Evolutionary conservation across 1,284 basidiomycete genomes (phyloP), one percentile per base, ranked within the genome.

Genomic region (Boletus calvinii): DNA sequence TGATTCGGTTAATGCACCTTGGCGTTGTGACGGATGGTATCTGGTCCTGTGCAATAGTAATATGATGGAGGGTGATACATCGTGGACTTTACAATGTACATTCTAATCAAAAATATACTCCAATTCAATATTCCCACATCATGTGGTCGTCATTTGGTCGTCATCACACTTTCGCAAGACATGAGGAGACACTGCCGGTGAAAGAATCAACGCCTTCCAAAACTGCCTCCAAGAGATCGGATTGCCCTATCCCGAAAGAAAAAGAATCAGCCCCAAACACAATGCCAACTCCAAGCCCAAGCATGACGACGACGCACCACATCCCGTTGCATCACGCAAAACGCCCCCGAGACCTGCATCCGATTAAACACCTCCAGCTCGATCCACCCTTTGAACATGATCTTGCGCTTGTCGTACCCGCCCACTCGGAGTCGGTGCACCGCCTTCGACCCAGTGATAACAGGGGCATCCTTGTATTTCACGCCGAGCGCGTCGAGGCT

Each of bases 201-300:
- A 78, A 57, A 69, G 60, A 37, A 87, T 77, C 38, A 89, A 57
- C 6, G 72, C 73, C 62, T 82, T 87, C 85, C 86, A 90, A 36
- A 89, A 71, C 65, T 80, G 75, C 44, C 86, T 72, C 87, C 87
- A 90, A 32, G 83, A 85, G 43, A 90, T 82, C 24, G 87, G 87
- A 62, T 80, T 87, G 1, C 87, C 87, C 85, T 87, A 41, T 34
- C 46, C 8, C 20, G 1, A 30, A 24, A 40, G 40, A 31, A 37
- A 52, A 20, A 3, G 24, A 17, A 34, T 58, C 48, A 56, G 54
- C 22, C 15, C 31, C 12, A 49, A n/a, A 26, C 12, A 8, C 30
- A 40, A 42, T 26, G 11, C n/a, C n/a, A 13, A 5, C 43, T 13
- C 13, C 17, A 39, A 36, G 1, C 5, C 15, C 35, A 8, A 40